Base-by-base conservation (phyloP, 768 basidiomycete species). In the Tephrocybe sp. region DNA sequence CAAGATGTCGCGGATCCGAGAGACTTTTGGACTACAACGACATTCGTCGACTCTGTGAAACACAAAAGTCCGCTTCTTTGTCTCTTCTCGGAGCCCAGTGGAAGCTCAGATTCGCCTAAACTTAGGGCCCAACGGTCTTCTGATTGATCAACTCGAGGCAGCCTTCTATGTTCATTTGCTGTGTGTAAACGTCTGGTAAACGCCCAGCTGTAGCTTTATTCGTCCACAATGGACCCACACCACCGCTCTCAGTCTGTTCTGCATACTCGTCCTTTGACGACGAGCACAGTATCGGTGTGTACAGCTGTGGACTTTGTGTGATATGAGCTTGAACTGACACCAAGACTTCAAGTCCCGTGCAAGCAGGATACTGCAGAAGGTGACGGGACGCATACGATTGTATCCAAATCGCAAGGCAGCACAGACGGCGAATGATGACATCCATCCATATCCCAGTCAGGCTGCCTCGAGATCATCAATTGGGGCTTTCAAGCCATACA, bases 341-440 rank as follows among this genome's bases (percentile, higher is more conserved):
- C 33, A 6, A 57, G 1, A 32, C 20, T 5, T n/a, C n/a, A 30
- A 73, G 72, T 52, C 57, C 38, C 61, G 67, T 20, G 45, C 72
- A 50, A 65, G 63, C 67, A 64, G 68, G 63, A 57, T 79, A 63
- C 48, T 68, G 58, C 65, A 78, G 58, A 69, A 74, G 58, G 61
- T 70, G 61, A 66, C 70, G 50, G 65, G 66, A 28, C 67, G 68
- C 42, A 62, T 72, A 39, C 69, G 76, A 28, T 36, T 47, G 11
- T n/a, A 46, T 33, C 30, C 51, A 45, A 52, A 23, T 36, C 45
- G 40, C 21, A 53, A 53, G 28, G 18, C 38, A 24, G 32, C 15
- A n/a, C 17, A 24, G 20, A 6, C 20, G 8, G 14, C 39, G 3
- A 46, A 40, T 12, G 51, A 53, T 53, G 45, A 62, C 48, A 55